Evolutionary conservation across 176 grass and related monocot genomes (phyloP), one percentile per base, ranked within the genome.

Genomic region (Aegilops speltoides): DNA sequence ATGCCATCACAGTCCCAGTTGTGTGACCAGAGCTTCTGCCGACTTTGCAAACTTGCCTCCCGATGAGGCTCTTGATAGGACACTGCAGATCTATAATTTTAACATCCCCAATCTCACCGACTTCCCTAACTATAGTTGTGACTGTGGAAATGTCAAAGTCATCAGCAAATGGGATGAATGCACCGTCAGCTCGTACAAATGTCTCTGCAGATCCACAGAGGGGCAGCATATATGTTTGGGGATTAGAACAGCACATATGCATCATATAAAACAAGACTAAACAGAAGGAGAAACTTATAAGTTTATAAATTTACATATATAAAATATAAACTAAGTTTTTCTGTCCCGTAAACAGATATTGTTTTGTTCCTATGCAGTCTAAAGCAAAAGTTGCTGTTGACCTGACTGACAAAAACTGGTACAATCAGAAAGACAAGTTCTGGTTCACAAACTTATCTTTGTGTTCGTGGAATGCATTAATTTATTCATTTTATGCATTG

Each of bases 11-110:
- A 71, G 92, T 98, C 50, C 97, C 97, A 50, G 88, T 91, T 38
- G 97, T 98, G 78, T 93, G 90, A 66, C 97, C 97, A 64, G 94
- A 98, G 86, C 97, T 98, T 79, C 97, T 89, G 57, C 97, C 97
- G 4, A 98, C 90, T 84, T 98, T 98, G 40, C 88, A 91, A 34
- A 98, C 97, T 78, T 87, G 90, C 76, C 89, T 91, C 26, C 97
- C 97, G 73, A 98, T 96, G 34, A 98, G 85, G 76, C 92, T 94
- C 48, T 85, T 83, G 63, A 98, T 90, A 17, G 93, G 94, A 64
- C 90, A 92, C 73, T 98, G 97, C 43, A 98, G 68, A 52, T 98
- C 97, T 87, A 96, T 96, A 85, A 85, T 25, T 66, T 98, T 98
- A 23, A 98, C 89, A 74, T 93, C 89, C 43, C 94, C 94, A 61